These are phyloP conservation scores for Penicillium cinerascens DNA, from an alignment of 495 filamentous ascomycete species.

Conservation along the genomic window DNA sequence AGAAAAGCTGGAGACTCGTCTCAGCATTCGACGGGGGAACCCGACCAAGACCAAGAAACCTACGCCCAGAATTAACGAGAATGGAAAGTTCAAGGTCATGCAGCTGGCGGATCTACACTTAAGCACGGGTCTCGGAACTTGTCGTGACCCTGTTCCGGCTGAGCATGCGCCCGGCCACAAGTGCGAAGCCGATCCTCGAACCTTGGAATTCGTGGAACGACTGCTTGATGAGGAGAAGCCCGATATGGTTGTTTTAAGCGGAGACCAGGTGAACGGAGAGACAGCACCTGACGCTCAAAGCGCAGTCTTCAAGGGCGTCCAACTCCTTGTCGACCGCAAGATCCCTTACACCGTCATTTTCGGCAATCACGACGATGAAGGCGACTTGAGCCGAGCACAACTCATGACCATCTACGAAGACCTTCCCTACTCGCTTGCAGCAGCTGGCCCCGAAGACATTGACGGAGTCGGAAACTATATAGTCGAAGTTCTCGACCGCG, in stretches of 20 bases:
- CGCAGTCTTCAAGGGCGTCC: conserved; percentile 90
- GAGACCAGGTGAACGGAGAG: conserved; percentile 94
- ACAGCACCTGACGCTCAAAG: conserved; percentile 88
- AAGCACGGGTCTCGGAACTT: conserved; percentile 79
- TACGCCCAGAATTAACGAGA: conserved; percentile 69
- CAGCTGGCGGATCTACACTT: conserved; percentile 90
- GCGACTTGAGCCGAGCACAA: conserved; percentile 65
- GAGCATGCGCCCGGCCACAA: conserved; percentile 61
- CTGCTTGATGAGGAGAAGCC: conserved; percentile 89
- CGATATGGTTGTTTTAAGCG: conserved; percentile 83
- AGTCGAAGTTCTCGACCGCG: conserved; percentile 82
- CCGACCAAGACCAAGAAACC: conserved; percentile 58
- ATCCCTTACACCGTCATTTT: conserved; percentile 94
- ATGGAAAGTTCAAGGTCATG: conserved; percentile 97
- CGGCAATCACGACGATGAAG: conserved; percentile 97
- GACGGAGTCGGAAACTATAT: conserved; percentile 94
- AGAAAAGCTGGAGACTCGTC: conserved; percentile 60
- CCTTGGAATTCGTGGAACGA: conserved; percentile 79
- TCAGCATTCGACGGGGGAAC: conserved; percentile 73
- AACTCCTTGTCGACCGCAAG: conserved; percentile 77
- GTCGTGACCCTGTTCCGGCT: conserved; percentile 76
- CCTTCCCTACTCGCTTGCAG: conserved; percentile 83
- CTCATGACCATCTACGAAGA: conserved; percentile 83
- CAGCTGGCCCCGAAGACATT: conserved; percentile 74
- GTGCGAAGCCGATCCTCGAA: conserved; percentile 89